Conservation (phyloP, 2,329 filamentous ascomycete genomes). For the Fusarium caatingaense region DNA sequence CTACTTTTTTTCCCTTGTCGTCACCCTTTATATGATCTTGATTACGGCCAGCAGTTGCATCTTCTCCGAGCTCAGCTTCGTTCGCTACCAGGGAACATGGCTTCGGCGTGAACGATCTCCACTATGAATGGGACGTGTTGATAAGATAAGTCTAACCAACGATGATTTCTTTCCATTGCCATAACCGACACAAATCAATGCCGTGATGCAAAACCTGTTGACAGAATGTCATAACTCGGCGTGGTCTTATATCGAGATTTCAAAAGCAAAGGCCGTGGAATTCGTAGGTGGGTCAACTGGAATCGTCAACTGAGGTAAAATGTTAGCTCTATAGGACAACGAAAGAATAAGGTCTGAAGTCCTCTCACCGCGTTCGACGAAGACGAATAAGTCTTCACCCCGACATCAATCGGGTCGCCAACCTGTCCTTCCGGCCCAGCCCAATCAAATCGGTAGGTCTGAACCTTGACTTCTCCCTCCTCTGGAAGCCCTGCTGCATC, state of each 20-base stretch:
- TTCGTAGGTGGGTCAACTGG: background rate
- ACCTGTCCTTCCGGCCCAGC: background rate
- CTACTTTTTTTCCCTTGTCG: no score
- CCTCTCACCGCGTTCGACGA: background rate
- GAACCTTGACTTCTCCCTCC: background rate
- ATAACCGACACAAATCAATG: no score
- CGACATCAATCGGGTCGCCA: background rate
- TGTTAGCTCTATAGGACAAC: background rate
- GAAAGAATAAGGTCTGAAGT: no score
- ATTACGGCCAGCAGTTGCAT: no score
- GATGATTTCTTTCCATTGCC: no score
- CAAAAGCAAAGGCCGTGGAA: background rate
- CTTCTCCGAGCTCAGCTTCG: no score
- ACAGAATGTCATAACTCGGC: no score
- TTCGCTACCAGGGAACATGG: fast-evolving
- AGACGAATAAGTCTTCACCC: background rate
- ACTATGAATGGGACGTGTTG: no score
- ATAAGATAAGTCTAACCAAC: no score
- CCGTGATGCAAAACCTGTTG: no score
- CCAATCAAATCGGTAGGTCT: background rate
- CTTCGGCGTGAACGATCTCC: no score
- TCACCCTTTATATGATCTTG: no score
- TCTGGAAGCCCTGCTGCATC: fast-evolving
- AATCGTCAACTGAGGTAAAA: background rate
- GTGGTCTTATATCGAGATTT: background rate